These are phyloP conservation scores for Aspergillus terreus DNA, from an alignment of 2,329 filamentous ascomycete species.

Conservation along the genomic window DNA sequence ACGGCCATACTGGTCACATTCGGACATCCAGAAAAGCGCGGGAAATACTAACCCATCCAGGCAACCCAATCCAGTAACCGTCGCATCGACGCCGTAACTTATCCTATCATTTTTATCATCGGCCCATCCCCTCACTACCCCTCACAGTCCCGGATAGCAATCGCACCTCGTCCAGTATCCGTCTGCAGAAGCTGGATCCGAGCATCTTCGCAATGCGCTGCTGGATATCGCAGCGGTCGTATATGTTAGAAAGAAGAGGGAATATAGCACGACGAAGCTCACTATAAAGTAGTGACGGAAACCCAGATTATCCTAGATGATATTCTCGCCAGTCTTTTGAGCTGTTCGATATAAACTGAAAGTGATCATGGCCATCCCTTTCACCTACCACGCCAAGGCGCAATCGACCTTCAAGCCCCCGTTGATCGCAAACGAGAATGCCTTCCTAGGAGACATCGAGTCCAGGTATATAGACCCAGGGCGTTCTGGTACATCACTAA, in stretches of 20 bases:
- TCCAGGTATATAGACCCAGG: constrained; percentile 41
- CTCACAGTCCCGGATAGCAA: not conserved
- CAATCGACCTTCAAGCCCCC: constrained; percentile 61
- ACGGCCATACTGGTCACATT: not conserved
- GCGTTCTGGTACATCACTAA: constrained; percentile 1
- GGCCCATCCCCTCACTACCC: not conserved
- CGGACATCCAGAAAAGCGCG: not conserved
- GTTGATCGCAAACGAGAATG: constrained; percentile 65
- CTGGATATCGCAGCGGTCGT: not conserved
- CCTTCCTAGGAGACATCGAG: constrained; percentile 61
- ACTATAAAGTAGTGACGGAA: not conserved
- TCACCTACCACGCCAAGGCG: constrained; percentile 56
- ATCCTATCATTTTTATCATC: not conserved
- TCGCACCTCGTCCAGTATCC: not conserved
- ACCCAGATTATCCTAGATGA: not conserved
- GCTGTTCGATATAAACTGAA: not conserved
- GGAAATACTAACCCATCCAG: constrained; percentile 19
- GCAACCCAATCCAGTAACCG: constrained; percentile 16
- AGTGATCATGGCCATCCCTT: constrained; percentile 36
- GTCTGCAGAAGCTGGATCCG: not conserved
- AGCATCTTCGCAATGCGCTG: not conserved
- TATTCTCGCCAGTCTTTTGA: not conserved
- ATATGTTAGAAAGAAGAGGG: not conserved
- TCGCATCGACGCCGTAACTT: not conserved
- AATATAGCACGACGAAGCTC: not conserved